Base-by-base conservation (phyloP, 1,139 yeast species). In the Hyphopichia wangnamkhiaoensis region DNA sequence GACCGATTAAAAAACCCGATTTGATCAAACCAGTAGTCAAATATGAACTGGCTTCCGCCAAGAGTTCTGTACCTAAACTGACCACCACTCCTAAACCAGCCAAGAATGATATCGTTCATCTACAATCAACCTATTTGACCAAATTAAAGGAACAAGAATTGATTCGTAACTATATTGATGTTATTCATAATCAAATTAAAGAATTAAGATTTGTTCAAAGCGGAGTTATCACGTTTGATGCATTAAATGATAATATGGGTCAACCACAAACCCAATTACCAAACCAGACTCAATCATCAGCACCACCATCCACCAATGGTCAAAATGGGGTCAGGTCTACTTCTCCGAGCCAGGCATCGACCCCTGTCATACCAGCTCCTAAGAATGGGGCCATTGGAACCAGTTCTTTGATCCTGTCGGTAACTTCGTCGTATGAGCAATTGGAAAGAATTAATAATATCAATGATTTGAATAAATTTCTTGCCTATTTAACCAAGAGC, bases 211-310 rank as follows among this genome's bases (percentile, higher is more conserved):
- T 72, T 50, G 75, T 71, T 4, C 74, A 71, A 46, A 71, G 65
- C 47, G 78, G 78, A 5, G 74, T 70, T 30, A 71, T 72, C 38
- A 67, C 76, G 1, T 61, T 68, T 42, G 76, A 71, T 51, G 75
- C 76, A 1, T 56, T 72, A 35, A 65, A 59, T 42, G 54, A 45
- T n/a, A 41, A 48, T 5, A 40, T 12, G 20, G 13, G 18, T 14
- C 21, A 30, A 37, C 13, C 15, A 13, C n/a, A 18, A 19, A 16
- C 13, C 20, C 48, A 32, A 43, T 46, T 8, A 46, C 41, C 18
- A 15, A 45, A 37, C 17, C 40, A 38, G 31, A 31, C 38, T 12
- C 40, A 42, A 10, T 12, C 25, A 37, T 34, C 23, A 35, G n/a
- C n/a, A n/a, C n/a, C n/a, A n/a, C n/a, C n/a, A n/a, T n/a, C n/a